These are phyloP conservation scores for Mortierella polycephala DNA, from an alignment of 371 early-diverging fungal genomes.

Conservation along the genomic window DNA sequence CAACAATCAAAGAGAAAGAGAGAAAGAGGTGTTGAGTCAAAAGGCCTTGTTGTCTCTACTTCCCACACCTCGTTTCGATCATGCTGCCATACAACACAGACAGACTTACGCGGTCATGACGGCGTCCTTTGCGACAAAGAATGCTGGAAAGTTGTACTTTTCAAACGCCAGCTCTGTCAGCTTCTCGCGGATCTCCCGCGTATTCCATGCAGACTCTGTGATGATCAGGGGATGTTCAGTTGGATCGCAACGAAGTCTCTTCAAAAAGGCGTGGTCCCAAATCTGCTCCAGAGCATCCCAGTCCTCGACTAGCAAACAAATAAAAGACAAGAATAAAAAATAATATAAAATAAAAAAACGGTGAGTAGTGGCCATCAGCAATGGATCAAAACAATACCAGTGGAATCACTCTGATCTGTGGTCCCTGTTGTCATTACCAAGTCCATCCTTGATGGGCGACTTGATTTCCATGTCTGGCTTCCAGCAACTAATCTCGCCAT, in stretches of 20 bases:
- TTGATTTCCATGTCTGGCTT: slow-evolving; percentile 82
- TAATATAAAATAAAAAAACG: background rate
- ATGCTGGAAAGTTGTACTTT: slow-evolving; percentile 89
- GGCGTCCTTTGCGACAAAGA: slow-evolving; percentile 90
- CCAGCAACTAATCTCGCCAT: slow-evolving; percentile 81
- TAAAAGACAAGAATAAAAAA: background rate
- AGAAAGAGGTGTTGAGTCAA: too few relatives aligned
- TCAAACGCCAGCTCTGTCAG: slow-evolving; percentile 94
- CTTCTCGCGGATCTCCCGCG: slow-evolving; percentile 83
- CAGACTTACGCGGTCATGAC: slow-evolving; percentile 88
- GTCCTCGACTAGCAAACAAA: slow-evolving; percentile 74
- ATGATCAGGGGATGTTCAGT: slow-evolving; percentile 91
- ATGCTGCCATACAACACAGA: background rate
- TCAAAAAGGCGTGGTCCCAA: slow-evolving; percentile 83
- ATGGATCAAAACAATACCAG: too few relatives aligned
- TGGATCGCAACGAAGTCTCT: slow-evolving; percentile 73
- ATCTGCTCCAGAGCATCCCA: slow-evolving; percentile 94
- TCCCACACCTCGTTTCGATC: background rate
- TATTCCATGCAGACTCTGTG: slow-evolving; percentile 93
- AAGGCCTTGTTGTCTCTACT: background rate
- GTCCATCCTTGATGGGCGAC: slow-evolving; percentile 77
- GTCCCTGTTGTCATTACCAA: slow-evolving; percentile 58
- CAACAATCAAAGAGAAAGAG: background rate
- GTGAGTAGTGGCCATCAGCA: background rate
- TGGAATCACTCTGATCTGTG: too few relatives aligned